A percentile compares a stretch with the other conserved stretches of the same genome.
Conservation (phyloP, 805 yeast genomes). For the Cyberlindnera galapagoensis region DNA sequence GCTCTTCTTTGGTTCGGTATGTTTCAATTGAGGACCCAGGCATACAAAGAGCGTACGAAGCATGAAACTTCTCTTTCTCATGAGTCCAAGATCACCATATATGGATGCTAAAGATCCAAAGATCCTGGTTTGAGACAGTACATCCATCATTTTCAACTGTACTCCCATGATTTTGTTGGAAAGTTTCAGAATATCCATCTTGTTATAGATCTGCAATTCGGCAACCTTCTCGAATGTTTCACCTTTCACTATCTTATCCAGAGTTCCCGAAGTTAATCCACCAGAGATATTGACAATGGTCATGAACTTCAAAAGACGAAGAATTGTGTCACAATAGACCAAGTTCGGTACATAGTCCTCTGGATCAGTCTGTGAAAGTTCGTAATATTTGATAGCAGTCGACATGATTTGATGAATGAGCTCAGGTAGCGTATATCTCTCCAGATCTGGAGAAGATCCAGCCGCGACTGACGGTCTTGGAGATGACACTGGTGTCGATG, state of each 20-base stretch:
- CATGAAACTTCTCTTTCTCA: slow-evolving; percentile 64
- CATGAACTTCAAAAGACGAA: slow-evolving; percentile 60
- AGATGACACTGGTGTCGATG: slow-evolving; percentile 31
- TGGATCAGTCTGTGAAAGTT: slow-evolving; percentile 44
- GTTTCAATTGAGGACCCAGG: slow-evolving; percentile 34
- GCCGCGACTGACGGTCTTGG: slow-evolving; percentile 46
- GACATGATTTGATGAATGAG: slow-evolving; percentile 32
- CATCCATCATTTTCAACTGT: slow-evolving; percentile 38
- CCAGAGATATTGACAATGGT: slow-evolving; percentile 44
- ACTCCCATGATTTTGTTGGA: slow-evolving; percentile 41
- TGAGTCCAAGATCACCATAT: slow-evolving; percentile 53
- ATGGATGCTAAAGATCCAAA: slow-evolving; percentile 61
- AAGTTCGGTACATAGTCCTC: slow-evolving; percentile 80
- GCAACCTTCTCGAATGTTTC: slow-evolving; percentile 17
- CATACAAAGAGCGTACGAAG: slow-evolving; percentile 57
- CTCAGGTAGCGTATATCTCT: slow-evolving; percentile 25
- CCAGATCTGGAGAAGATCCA: slow-evolving; percentile 12
- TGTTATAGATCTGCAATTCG: slow-evolving; percentile 21
- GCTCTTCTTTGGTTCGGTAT: neutral
- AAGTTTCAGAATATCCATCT: slow-evolving; percentile 40
- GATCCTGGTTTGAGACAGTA: slow-evolving; percentile 51
- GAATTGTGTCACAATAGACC: slow-evolving; percentile 64
- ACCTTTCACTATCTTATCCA: slow-evolving; percentile 40
- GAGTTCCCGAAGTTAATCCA: slow-evolving; percentile 35
- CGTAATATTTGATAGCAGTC: slow-evolving; percentile 38